These are phyloP conservation scores for Teunomyces aglyptinius DNA, from an alignment of 805 yeast genomes.

Conservation along the genomic window DNA sequence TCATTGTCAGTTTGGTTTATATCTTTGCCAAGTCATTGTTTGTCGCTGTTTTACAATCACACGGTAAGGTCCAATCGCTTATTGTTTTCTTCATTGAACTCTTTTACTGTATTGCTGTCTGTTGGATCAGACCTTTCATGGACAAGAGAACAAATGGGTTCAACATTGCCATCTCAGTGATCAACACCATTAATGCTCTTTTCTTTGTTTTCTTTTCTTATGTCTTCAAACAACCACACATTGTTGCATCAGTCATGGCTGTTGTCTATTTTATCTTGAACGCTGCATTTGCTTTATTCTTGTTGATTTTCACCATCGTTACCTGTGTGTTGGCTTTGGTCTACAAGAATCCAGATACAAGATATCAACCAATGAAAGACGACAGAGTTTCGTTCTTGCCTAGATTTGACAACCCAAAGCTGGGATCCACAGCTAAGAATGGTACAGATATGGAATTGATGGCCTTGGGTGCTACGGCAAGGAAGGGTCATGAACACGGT, in stretches of 20 bases:
- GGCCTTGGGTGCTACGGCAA: conserved; percentile 69
- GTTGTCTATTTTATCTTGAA: conserved; percentile 85
- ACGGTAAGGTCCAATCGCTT: conserved; percentile 81
- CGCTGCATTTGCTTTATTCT: conserved; percentile 81
- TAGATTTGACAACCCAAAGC: conserved; percentile 43
- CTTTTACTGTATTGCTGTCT: conserved; percentile 59
- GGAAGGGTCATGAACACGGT: conserved; percentile 56
- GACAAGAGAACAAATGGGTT: conserved; percentile 93
- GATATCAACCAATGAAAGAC: conserved; percentile 95
- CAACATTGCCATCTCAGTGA: conserved; percentile 80
- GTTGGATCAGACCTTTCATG: conserved; percentile 84
- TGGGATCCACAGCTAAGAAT: conserved; percentile 16
- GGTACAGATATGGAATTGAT: conserved; percentile 60
- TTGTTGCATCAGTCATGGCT: conserved; percentile 90
- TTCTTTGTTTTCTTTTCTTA: conserved; percentile 88
- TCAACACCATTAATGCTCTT: conserved; percentile 77
- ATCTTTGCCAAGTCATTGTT: conserved; percentile 72
- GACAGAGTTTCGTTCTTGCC: conserved; percentile 96
- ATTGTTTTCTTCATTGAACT: conserved; percentile 75
- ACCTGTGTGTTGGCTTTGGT: conserved; percentile 83
- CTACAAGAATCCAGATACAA: conserved; percentile 89
- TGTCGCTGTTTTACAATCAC: conserved; percentile 79
- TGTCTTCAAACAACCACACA: conserved; percentile 76
- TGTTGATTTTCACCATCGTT: conserved; percentile 80
- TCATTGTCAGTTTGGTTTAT: conserved; percentile 62